A percentile compares a stretch with the other conserved stretches of the same genome.
phyloP scores from a whole-genome alignment of 768 basidiomycete species.

The Daedalea quercina region DNA sequence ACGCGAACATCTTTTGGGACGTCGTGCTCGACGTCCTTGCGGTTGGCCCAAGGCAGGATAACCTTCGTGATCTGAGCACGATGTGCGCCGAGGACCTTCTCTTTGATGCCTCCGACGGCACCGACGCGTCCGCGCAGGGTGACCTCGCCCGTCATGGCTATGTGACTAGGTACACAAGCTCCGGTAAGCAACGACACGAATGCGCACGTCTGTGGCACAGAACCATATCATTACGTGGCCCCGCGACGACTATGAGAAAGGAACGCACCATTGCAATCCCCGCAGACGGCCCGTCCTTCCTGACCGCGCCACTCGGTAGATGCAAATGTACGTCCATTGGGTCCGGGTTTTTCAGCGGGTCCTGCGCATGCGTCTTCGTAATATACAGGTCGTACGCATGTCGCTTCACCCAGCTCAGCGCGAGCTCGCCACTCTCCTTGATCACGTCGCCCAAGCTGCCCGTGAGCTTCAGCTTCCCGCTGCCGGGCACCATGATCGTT shows the following conservation, averaged over 20 bases:
- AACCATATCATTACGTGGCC: not conserved
- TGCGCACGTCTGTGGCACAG: constrained; percentile 56
- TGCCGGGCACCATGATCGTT: constrained; percentile 71
- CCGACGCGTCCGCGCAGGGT: constrained; percentile 79
- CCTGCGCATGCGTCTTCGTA: constrained; percentile 60
- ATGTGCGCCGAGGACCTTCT: constrained; percentile 87
- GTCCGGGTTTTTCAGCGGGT: constrained; percentile 69
- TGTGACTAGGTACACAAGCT: constrained; percentile 58
- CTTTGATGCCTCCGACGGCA: constrained; percentile 87
- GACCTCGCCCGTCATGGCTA: constrained; percentile 92
- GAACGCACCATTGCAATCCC: constrained; percentile 76
- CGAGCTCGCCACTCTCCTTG: constrained; percentile 86
- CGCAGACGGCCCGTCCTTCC: constrained; percentile 91
- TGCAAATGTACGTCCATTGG: constrained; percentile 83
- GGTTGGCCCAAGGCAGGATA: constrained; percentile 78
- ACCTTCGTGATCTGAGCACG: constrained; percentile 79
- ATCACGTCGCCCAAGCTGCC: constrained; percentile 85
- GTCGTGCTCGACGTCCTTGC: constrained; percentile 85
- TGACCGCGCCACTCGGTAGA: constrained; percentile 83
- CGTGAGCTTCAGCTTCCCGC: constrained; percentile 68
- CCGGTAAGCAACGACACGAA: constrained; percentile 82
- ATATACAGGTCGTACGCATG: constrained; percentile 77
- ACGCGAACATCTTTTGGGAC: constrained; percentile 65
- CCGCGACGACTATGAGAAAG: not conserved
- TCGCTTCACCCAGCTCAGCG: constrained; percentile 88